These are phyloP conservation scores for Rhizopogon hawkerae DNA, from an alignment of 1,284 basidiomycete species.

Conservation along the genomic window DNA sequence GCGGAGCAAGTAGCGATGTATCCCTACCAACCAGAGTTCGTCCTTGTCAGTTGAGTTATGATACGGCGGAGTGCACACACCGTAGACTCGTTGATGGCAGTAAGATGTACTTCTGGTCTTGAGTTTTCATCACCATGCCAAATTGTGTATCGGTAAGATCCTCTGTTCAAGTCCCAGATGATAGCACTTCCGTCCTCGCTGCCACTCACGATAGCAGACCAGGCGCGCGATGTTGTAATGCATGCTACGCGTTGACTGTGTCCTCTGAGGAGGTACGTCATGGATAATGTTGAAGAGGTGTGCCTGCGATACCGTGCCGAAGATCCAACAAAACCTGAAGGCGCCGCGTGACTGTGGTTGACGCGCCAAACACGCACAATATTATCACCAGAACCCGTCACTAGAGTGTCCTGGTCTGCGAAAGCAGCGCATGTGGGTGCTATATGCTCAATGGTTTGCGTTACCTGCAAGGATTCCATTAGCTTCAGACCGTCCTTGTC, in stretches of 20 bases:
- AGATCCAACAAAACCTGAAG: slow-evolving; percentile 20
- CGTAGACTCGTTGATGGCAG: slow-evolving; percentile 78
- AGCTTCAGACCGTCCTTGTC: neutral
- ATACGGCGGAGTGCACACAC: slow-evolving; percentile 36
- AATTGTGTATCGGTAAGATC: slow-evolving; percentile 68
- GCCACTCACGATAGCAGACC: slow-evolving; percentile 82
- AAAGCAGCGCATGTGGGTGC: slow-evolving; percentile 71
- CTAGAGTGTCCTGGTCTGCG: slow-evolving; percentile 59
- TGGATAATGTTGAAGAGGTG: slow-evolving; percentile 28
- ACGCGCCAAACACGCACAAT: slow-evolving; percentile 76
- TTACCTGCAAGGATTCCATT: slow-evolving; percentile 38
- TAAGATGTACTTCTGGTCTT: slow-evolving; percentile 50
- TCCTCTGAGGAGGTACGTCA: slow-evolving; percentile 71
- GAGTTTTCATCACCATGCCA: slow-evolving; percentile 47
- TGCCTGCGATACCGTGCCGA: slow-evolving; percentile 16
- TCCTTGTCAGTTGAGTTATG: neutral
- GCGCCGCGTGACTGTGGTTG: slow-evolving; percentile 25
- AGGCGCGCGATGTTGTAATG: slow-evolving; percentile 69
- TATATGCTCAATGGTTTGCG: slow-evolving; percentile 68
- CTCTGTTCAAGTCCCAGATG: slow-evolving; percentile 86
- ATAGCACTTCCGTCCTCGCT: slow-evolving; percentile 79
- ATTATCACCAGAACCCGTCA: slow-evolving; percentile 72
- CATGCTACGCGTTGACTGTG: slow-evolving; percentile 64
- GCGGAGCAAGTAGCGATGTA: slow-evolving; percentile 76
- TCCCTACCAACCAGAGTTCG: slow-evolving; percentile 41